Evolutionary conservation across 208 protist species (phyloP).

Genomic region (Wallacemonas sp.): DNA sequence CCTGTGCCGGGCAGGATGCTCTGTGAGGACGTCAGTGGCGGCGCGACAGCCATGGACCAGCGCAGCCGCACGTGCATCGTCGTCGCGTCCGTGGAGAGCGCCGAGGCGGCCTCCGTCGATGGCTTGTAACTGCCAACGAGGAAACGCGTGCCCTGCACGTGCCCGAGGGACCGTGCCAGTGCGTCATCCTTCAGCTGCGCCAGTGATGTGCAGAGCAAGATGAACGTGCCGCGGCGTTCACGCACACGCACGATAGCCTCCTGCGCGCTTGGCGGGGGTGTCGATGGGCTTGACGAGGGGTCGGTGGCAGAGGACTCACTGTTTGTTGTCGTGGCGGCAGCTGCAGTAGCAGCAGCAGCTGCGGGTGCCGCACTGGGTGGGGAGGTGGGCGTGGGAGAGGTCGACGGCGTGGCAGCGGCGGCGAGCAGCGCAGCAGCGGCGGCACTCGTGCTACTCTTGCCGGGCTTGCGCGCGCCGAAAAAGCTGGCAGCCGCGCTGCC

Average conservation of each 20-base stretch:
- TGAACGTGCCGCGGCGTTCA: constrained; percentile 27
- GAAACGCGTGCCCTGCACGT: constrained; percentile 48
- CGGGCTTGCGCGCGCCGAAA: constrained; percentile 35
- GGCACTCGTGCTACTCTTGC: constrained; percentile 24
- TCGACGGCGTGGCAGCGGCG: constrained; percentile 6
- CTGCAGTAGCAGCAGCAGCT: no score
- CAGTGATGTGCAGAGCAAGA: constrained; percentile 24
- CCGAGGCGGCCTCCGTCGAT: neutral
- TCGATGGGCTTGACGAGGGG: neutral
- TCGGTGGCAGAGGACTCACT: no score
- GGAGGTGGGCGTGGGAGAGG: neutral
- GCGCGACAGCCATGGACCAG: constrained; percentile 53
- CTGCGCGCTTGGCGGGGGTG: neutral
- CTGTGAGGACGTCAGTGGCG: constrained; percentile 21
- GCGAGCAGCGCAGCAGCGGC: constrained; percentile 51
- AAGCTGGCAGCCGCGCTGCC: constrained; percentile 56
- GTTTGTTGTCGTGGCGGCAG: no score
- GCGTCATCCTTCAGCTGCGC: constrained; percentile 30
- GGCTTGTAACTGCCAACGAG: constrained; percentile 29
- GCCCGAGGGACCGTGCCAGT: constrained; percentile 36
- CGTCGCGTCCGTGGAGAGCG: constrained; percentile 28
- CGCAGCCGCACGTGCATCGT: constrained; percentile 65
- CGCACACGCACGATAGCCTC: constrained; percentile 8
- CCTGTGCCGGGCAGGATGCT: neutral
- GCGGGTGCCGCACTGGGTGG: neutral